Evolutionary conservation across 176 grass and related monocot genomes (phyloP).

Genomic region (Sorghum bicolor): Sorghum_bicolor_NCBIv3 NC_012875.2:49317501-49318000

Average conservation of each 20-base stretch:
- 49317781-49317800: background rate
- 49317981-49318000: too few species aligned
- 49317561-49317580: too few species aligned
- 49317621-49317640: background rate
- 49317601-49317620: background rate
- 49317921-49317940: background rate
- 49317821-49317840: background rate
- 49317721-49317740: conserved; percentile 1
- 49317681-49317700: too few species aligned
- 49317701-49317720: background rate
- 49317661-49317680: background rate
- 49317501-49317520: background rate
- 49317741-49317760: background rate
- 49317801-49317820: conserved; percentile 46
- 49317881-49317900: background rate
- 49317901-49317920: background rate
- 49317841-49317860: background rate
- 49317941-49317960: too few species aligned
- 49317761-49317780: background rate
- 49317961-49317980: too few species aligned
- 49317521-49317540: background rate
- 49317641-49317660: background rate
- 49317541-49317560: background rate
- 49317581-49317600: background rate
- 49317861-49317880: too few species aligned